Conservation (phyloP, 1,284 basidiomycete genomes). For the Fomitopsis betulina region DNA sequence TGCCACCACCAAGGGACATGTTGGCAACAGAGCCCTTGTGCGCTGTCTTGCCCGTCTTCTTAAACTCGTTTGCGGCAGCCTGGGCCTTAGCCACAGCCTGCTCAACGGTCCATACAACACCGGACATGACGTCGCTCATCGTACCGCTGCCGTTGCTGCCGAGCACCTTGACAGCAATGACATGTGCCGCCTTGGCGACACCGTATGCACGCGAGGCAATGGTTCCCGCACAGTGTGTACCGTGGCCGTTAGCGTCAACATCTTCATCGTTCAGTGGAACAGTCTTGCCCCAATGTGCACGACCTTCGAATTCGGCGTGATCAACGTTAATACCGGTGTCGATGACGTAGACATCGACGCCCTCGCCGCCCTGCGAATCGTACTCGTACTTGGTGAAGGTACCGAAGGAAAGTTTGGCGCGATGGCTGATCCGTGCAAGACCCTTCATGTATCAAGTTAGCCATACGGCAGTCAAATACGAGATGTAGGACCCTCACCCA, state of each 20-base stretch:
- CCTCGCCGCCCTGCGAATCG: conserved; percentile 74
- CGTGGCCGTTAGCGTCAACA: conserved; percentile 37
- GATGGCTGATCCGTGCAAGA: conserved; percentile 93
- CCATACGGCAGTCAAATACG: not conserved
- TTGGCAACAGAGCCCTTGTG: conserved; percentile 93
- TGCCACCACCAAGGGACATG: conserved; percentile 97
- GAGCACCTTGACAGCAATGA: conserved; percentile 97
- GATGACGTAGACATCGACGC: conserved; percentile 70
- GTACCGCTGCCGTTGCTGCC: conserved; percentile 91
- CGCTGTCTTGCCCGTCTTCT: conserved; percentile 37
- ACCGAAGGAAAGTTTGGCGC: conserved; percentile 68
- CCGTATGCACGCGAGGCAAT: conserved; percentile 60
- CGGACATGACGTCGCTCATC: conserved; percentile 92
- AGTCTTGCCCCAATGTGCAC: conserved; percentile 36
- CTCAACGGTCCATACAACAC: conserved; percentile 81
- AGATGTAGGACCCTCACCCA: conserved; percentile 63
- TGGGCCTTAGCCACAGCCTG: conserved; percentile 54
- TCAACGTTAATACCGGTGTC: conserved; percentile 88
- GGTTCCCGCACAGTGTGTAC: conserved; percentile 39
- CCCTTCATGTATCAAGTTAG: conserved; percentile 51
- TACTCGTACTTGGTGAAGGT: conserved; percentile 91
- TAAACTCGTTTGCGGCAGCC: conserved; percentile 60
- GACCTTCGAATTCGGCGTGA: conserved; percentile 80
- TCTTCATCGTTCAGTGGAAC: conserved; percentile 50
- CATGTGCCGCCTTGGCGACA: conserved; percentile 90